Evolutionary conservation across 306 rosid species (phyloP), one percentile per base, ranked within the genome.

Genomic region (Medicago arabica): DNA sequence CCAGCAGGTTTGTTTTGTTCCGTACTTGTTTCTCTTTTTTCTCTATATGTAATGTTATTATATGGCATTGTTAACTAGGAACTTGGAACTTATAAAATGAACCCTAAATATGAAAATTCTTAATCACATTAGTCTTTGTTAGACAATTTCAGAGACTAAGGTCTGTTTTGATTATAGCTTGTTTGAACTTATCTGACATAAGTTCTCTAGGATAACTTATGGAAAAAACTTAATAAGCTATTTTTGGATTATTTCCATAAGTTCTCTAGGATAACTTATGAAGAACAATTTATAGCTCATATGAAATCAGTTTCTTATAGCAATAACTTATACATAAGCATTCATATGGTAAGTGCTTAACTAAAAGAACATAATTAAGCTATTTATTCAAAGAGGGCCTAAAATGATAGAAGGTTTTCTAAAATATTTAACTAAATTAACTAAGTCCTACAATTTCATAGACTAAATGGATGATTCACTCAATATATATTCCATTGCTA

Each of bases 1-100:
- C 93, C 98, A 95, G 88, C 98, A 95, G 98, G 98, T 95, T 72
- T 65, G 82, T 72, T 43, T 46, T 75, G 50, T 68, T 69, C 55
- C 28, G 1, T 23, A 1, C 28, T 23, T 23, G 2, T 17, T 11
- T 53, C 25, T 23, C 18, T 75, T 79, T 18, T 58, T 65, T 75
- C 8, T 49, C n/a, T 62, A 16, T 7, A 14, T 34, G 15, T 61
- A 78, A 79, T 73, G 17, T 50, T 13, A 2, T 66, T 17, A 23
- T 53, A 53, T 4, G 23, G 10, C 1, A 16, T 16, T 53, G 25
- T 9, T 53, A 17, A n/a, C 10, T 16, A 1, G 58, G 21, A 6
- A 5, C 9, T 8, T 12, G 17, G n/a, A 53, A 17, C 15, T 17
- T 53, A 5, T 9, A 53, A 53, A 53, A 53, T 8, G 2, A 53